Base-by-base conservation (phyloP, 176 grass and related monocot genomes). In the Musa schizocarpa region DNA sequence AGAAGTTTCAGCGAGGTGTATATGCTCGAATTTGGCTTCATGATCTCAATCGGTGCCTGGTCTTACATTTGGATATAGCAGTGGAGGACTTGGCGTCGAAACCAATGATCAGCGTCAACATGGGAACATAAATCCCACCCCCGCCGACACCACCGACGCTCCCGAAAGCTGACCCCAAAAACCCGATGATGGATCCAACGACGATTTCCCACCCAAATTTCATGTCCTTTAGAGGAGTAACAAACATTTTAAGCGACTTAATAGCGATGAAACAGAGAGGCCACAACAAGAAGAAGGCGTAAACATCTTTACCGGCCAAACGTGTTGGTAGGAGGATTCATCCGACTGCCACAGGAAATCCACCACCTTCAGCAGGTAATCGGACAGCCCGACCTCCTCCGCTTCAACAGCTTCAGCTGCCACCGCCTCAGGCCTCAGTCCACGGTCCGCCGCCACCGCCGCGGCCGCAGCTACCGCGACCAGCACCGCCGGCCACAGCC, bases 291-390 rank as follows among this genome's bases (percentile, higher is more conserved):
- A 24, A 66, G 1, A 55, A 34, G 13, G 9, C 1, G 13, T 20
- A 48, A 53, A 25, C 52, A 57, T 13, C 12, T 23, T 73, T 71
- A 80, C 78, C 57, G 78, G 78, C 78, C 78, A 80, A 52, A 73
- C 56, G 69, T 80, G 78, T 26, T 80, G 20, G 69, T 80, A 80
- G 21, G 69, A 72, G n/a, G 78, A 80, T 50, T 43, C 57, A 25
- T 80, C 11, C 27, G 69, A 43, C 23, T 25, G 69, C 78, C 80
- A 92, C 82, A 93, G 65, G 53, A 93, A 80, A 74, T 82, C 79
- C 62, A 54, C 82, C 16, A 97, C 50, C 78, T 80, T 90, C 50
- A 63, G 69, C 43, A 92, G 43, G 24, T 84, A 62, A 53, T 29
- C 68, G 55, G 71, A 74, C 53, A 34, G 53, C 50, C 53, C 12